Evolutionary conservation across 169 alveolate species (phyloP).

Genomic region (Plasmodium coatneyi): DNA sequence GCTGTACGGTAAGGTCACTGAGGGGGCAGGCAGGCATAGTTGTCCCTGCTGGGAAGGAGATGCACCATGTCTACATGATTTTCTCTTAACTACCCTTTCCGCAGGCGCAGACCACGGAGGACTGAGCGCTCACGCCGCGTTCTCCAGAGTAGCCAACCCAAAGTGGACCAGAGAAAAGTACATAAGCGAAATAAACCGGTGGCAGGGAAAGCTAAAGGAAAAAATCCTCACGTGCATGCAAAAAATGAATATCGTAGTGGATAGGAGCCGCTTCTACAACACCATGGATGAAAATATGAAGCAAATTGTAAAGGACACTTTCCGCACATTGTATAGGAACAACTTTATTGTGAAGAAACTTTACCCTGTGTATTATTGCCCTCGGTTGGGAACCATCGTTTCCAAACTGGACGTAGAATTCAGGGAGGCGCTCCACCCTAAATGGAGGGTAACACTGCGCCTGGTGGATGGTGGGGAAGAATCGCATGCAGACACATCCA

Average conservation of each 20-base stretch:
- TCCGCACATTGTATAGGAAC: slow-evolving; percentile 21
- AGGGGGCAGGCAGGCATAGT: background rate
- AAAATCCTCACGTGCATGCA: slow-evolving; percentile 9
- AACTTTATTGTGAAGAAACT: slow-evolving; percentile 18
- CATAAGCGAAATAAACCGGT: slow-evolving; percentile 9
- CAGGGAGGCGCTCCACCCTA: background rate
- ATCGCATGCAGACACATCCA: background rate
- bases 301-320: background rate
- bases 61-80: background rate
- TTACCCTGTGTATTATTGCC: slow-evolving; percentile 56
- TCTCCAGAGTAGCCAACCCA: background rate
- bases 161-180: slow-evolving; percentile 8
- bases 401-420: slow-evolving; percentile 30
- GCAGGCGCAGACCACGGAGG: slow-evolving; percentile 65
- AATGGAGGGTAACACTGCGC: background rate
- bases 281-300: slow-evolving; percentile 39
- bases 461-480: background rate
- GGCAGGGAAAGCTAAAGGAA: slow-evolving; percentile 24
- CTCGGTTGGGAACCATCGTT: slow-evolving; percentile 15
- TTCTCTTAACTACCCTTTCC: background rate
- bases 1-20: slow-evolving; percentile 8
- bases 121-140: slow-evolving; percentile 53
- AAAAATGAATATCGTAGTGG: slow-evolving; percentile 24
- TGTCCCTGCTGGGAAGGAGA: background rate
- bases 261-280: slow-evolving; percentile 5